These are phyloP conservation scores for Capronia epimyces DNA, from an alignment of 2,329 filamentous ascomycete genomes.

Conservation along the genomic window DNA sequence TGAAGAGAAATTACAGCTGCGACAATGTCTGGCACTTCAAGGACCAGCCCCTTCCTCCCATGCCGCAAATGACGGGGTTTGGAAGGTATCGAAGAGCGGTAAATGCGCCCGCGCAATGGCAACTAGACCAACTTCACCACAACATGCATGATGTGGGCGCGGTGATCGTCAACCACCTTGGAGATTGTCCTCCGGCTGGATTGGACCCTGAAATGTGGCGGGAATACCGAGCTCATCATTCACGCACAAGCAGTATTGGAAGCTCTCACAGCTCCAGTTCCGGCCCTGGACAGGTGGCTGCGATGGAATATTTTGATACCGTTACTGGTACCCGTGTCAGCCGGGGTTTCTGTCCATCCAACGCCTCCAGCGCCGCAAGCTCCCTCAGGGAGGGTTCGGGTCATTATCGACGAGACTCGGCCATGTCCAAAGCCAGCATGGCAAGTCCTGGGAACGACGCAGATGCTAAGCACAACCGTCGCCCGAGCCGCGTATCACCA, in stretches of 20 bases:
- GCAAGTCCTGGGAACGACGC: conserved; percentile 7
- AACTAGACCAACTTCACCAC: conserved; percentile 19
- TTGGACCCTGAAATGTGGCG: conserved; percentile 20
- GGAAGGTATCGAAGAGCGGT: conserved; percentile 25
- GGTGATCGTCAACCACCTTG: conserved; percentile 16
- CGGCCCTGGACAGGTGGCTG: neutral
- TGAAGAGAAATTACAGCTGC: conserved; percentile 23
- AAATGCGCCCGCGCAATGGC: conserved; percentile 24
- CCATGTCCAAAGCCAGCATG: conserved; percentile 13
- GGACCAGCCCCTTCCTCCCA: conserved; percentile 17
- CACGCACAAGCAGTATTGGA: conserved; percentile 13
- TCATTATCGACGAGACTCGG: conserved; percentile 12
- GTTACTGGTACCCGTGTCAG: conserved; percentile 25
- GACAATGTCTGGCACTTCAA: conserved; percentile 21
- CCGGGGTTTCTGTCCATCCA: conserved; percentile 23
- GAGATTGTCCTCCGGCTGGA: conserved; percentile 17
- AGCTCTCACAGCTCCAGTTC: conserved; percentile 18
- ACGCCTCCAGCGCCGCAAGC: conserved; percentile 20
- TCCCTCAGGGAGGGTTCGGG: conserved; percentile 17
- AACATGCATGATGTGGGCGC: conserved; percentile 14
- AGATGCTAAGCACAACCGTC: conserved; percentile 8
- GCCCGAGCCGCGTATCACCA: conserved; percentile 7
- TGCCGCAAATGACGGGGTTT: conserved; percentile 25
- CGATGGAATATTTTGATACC: conserved; percentile 17
- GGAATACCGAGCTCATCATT: conserved; percentile 12